These are phyloP conservation scores for Wickerhamomyces chaumierensis DNA, from an alignment of 805 yeast species.

Conservation along the genomic window DNA sequence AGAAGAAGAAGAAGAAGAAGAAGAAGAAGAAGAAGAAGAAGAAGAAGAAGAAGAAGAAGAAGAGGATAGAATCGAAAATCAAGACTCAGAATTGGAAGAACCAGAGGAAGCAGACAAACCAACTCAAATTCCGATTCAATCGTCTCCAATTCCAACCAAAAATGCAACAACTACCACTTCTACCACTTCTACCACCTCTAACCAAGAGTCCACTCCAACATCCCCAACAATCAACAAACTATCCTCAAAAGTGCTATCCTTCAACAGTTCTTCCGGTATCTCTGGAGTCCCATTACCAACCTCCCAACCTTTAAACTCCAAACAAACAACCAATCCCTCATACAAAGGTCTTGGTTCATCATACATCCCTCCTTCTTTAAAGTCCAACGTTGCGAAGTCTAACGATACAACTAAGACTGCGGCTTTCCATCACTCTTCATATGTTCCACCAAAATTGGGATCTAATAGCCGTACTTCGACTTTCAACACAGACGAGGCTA, in stretches of 20 bases:
- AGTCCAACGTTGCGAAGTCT: no score
- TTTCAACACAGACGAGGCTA: constrained; percentile 3
- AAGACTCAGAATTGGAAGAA: not conserved
- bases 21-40: constrained; percentile 19
- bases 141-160: no score
- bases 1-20: constrained; percentile 1
- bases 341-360: constrained; percentile 18
- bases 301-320: constrained; percentile 5
- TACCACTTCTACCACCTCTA: constrained; percentile 5
- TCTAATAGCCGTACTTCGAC: constrained; percentile 5
- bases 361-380: constrained; percentile 17
- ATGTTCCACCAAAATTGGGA: constrained; percentile 18
- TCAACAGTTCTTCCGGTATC: constrained; percentile 3
- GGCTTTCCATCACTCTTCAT: constrained; percentile 15
- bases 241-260: constrained; percentile 3
- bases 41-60: constrained; percentile 1
- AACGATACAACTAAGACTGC: no score
- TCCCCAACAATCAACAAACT: constrained; percentile 2
- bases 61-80: constrained; percentile 11
- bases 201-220: no score
- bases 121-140: no score
- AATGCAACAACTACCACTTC: constrained; percentile 5
- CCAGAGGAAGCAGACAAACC: constrained; percentile 2
- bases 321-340: constrained; percentile 5
- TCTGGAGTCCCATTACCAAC: constrained; percentile 9